Conservation (phyloP, 78 protist genomes). For the Ministeria vibrans region DNA sequence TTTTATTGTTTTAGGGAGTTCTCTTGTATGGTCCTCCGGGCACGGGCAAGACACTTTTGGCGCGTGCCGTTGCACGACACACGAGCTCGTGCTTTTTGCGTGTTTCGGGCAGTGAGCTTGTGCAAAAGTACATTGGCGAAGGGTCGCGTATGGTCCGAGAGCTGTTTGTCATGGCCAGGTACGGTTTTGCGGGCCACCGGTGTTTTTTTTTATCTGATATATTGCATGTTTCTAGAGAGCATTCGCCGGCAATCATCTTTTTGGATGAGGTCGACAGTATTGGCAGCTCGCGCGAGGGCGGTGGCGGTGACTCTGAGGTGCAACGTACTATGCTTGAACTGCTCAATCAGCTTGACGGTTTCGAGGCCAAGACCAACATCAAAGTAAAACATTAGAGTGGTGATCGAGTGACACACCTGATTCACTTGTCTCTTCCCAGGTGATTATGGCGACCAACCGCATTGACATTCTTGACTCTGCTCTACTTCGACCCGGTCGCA, state of each 20-base stretch:
- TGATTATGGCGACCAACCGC: slow-evolving; percentile 99
- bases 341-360: slow-evolving; percentile 99
- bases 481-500: slow-evolving; percentile 97
- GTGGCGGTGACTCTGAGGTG: slow-evolving; percentile 76
- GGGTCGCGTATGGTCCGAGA: slow-evolving; percentile 99
- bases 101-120: slow-evolving; percentile 97
- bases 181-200: neutral
- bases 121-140: slow-evolving; percentile 99
- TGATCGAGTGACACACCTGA: neutral
- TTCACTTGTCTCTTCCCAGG: slow-evolving; percentile 31
- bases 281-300: slow-evolving; percentile 51
- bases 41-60: slow-evolving; percentile 98
- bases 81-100: slow-evolving; percentile 98
- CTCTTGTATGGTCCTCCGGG: slow-evolving; percentile 95
- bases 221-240: slow-evolving; percentile 63
- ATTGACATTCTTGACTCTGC: slow-evolving; percentile 99
- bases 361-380: slow-evolving; percentile 94
- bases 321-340: slow-evolving; percentile 99
- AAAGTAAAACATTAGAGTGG: slow-evolving; percentile 57
- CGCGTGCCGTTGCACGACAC: slow-evolving; percentile 99
- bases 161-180: slow-evolving; percentile 97
- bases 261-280: slow-evolving; percentile 99
- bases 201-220: neutral
- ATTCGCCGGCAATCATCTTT: slow-evolving; percentile 98
- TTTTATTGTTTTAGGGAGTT: too few relatives aligned